phyloP scores from a whole-genome alignment of 495 filamentous ascomycete genomes.

The Penicillium lividum region DNA sequence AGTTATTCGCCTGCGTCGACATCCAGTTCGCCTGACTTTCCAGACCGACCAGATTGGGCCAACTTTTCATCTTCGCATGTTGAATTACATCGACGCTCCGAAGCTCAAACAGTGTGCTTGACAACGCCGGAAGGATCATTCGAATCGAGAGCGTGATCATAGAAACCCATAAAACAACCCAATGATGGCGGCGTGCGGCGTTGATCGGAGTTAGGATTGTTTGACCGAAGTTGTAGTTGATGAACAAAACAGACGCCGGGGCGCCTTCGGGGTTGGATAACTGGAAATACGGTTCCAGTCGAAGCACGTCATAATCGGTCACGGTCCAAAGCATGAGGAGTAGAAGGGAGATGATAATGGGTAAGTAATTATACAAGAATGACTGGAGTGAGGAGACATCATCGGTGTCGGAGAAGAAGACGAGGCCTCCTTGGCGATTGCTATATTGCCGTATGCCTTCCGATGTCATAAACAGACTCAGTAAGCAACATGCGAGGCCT shows the following conservation, averaged over 20 bases:
- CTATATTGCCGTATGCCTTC: conserved; percentile 41
- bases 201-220: conserved; percentile 42
- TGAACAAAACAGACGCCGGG: conserved; percentile 40
- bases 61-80: conserved; percentile 33
- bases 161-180: conserved; percentile 39
- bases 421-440: conserved; percentile 31
- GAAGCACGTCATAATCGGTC: conserved; percentile 45
- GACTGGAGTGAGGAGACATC: conserved; percentile 35
- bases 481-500: conserved; percentile 29
- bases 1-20: conserved; percentile 32
- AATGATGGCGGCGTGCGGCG: conserved; percentile 38
- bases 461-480: conserved; percentile 26
- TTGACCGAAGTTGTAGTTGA: conserved; percentile 48
- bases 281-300: conserved; percentile 46
- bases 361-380: conserved; percentile 43
- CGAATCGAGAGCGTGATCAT: conserved; percentile 38
- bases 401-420: conserved; percentile 37
- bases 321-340: conserved; percentile 43
- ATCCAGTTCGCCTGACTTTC: conserved; percentile 40
- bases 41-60: conserved; percentile 36
- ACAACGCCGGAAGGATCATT: conserved; percentile 40
- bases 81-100: conserved; percentile 30
- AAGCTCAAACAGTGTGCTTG: conserved; percentile 40
- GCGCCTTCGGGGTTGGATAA: conserved; percentile 37
- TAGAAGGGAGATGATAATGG: conserved; percentile 37